Evolutionary conservation across 148 eudicot genomes (phyloP).

Genomic region (Nyssa sinensis): DNA sequence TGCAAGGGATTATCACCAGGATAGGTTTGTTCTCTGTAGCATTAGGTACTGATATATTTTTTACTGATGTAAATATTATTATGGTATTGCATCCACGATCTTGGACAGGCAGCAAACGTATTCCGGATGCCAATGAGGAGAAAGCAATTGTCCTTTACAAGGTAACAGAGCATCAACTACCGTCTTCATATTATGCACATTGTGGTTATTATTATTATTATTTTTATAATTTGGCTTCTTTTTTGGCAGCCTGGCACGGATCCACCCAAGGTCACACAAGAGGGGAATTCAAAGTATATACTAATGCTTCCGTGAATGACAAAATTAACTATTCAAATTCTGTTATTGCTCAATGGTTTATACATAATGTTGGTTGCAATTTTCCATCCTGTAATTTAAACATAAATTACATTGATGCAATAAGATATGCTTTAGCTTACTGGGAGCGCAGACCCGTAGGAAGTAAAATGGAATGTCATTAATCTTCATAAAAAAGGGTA

Average conservation of each 20-base stretch:
- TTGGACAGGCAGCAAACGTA: constrained; percentile 56
- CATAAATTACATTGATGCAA: background rate
- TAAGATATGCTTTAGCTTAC: background rate
- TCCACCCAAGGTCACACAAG: constrained; percentile 45
- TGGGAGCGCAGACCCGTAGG: background rate
- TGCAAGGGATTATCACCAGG: background rate
- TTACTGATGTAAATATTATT: background rate
- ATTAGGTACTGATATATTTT: background rate
- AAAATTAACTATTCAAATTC: background rate
- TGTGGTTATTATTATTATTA: constrained; percentile 7
- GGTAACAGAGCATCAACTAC: constrained; percentile 39
- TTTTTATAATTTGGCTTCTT: constrained; percentile 11
- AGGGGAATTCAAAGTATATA: constrained; percentile 70
- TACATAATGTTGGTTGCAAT: too few relatives aligned
- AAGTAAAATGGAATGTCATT: constrained; percentile 3
- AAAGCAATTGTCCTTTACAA: constrained; percentile 92
- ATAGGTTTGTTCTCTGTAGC: background rate
- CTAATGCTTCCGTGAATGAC: constrained; percentile 13
- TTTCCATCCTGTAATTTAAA: too few relatives aligned
- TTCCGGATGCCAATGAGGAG: constrained; percentile 52
- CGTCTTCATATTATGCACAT: constrained; percentile 10
- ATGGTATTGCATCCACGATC: background rate
- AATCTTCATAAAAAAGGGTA: background rate
- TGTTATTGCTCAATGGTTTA: too few relatives aligned
- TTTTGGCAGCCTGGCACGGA: constrained; percentile 55